phyloP scores from a whole-genome alignment of 805 yeast genomes.

The Starmerella geochares region DNA sequence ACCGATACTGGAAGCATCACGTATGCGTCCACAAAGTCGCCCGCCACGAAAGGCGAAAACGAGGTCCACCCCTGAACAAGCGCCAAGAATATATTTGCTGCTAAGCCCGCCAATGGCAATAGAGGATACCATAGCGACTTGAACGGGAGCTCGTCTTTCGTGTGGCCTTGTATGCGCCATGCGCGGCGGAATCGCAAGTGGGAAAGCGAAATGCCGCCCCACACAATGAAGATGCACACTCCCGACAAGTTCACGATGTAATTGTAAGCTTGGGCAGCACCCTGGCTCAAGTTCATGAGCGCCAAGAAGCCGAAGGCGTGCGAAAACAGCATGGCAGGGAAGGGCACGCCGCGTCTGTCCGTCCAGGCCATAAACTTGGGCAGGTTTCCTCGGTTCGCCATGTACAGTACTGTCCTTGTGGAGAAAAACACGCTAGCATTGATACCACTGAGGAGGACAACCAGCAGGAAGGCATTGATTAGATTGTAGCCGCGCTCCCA shows the following conservation, averaged over 20 bases:
- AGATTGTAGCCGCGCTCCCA: slow-evolving; percentile 44
- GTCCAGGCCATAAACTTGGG: slow-evolving; percentile 46
- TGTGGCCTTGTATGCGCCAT: slow-evolving; percentile 36
- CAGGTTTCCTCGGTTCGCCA: slow-evolving; percentile 53
- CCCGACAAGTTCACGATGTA: slow-evolving; percentile 57
- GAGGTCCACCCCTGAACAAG: slow-evolving; percentile 59
- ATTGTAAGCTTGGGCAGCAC: slow-evolving; percentile 49
- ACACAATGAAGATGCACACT: slow-evolving; percentile 56
- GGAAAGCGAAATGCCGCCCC: slow-evolving; percentile 50
- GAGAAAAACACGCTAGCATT: slow-evolving; percentile 62
- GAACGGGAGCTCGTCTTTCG: slow-evolving; percentile 41
- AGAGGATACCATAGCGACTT: slow-evolving; percentile 44
- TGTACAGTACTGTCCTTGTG: slow-evolving; percentile 53
- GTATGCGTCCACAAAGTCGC: slow-evolving; percentile 50
- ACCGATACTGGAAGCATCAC: slow-evolving; percentile 51
- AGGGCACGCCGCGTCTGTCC: slow-evolving; percentile 54
- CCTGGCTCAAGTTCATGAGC: slow-evolving; percentile 46
- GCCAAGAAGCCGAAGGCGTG: slow-evolving; percentile 43
- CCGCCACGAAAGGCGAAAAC: slow-evolving; percentile 50
- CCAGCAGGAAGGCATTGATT: slow-evolving; percentile 50
- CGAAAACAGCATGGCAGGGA: slow-evolving; percentile 45
- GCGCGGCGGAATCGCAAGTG: slow-evolving; percentile 50
- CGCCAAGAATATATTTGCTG: slow-evolving; percentile 43
- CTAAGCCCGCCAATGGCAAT: slow-evolving; percentile 41
- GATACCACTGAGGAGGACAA: slow-evolving; percentile 58